These are phyloP conservation scores for Candida silvatica DNA, from an alignment of 805 yeast species.

Conservation along the genomic window DNA sequence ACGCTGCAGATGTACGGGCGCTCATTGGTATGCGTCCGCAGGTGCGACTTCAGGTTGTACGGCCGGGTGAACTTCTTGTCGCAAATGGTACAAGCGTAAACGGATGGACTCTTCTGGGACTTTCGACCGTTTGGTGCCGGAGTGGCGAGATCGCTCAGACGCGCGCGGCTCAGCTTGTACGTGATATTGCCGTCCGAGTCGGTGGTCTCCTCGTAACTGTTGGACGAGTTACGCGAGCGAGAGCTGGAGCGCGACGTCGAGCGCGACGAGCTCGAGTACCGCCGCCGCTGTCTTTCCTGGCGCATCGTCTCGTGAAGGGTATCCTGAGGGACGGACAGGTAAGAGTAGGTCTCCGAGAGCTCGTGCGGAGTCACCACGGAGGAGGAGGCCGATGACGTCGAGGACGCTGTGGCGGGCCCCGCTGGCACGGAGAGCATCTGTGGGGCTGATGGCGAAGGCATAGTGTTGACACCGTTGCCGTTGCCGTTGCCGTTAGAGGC, in stretches of 20 bases:
- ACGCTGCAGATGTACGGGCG: slow-evolving; percentile 64
- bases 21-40: slow-evolving; percentile 84
- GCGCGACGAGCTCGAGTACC: slow-evolving; percentile 13
- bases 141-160: slow-evolving; percentile 58
- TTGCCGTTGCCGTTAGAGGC: too few relatives aligned
- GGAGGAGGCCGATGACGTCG: neutral
- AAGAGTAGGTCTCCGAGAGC: slow-evolving; percentile 12
- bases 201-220: slow-evolving; percentile 12
- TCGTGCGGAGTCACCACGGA: neutral
- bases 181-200: slow-evolving; percentile 3
- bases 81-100: slow-evolving; percentile 75
- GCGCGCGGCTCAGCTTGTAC: slow-evolving; percentile 31
- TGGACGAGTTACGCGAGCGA: slow-evolving; percentile 12
- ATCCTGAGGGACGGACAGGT: slow-evolving; percentile 22
- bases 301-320: slow-evolving; percentile 23
- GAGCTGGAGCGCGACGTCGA: slow-evolving; percentile 18
- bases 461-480: too few relatives aligned
- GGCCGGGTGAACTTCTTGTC: slow-evolving; percentile 87
- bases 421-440: too few relatives aligned
- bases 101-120: slow-evolving; percentile 63
- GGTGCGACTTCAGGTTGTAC: slow-evolving; percentile 84
- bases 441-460: too few relatives aligned
- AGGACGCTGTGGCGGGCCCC: too few relatives aligned
- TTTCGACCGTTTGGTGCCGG: slow-evolving; percentile 40
- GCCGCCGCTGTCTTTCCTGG: slow-evolving; percentile 31